Evolutionary conservation across 1,284 basidiomycete genomes (phyloP), one percentile per base, ranked within the genome.

Genomic region (Cutaneotrichosporon cutaneum): DNA sequence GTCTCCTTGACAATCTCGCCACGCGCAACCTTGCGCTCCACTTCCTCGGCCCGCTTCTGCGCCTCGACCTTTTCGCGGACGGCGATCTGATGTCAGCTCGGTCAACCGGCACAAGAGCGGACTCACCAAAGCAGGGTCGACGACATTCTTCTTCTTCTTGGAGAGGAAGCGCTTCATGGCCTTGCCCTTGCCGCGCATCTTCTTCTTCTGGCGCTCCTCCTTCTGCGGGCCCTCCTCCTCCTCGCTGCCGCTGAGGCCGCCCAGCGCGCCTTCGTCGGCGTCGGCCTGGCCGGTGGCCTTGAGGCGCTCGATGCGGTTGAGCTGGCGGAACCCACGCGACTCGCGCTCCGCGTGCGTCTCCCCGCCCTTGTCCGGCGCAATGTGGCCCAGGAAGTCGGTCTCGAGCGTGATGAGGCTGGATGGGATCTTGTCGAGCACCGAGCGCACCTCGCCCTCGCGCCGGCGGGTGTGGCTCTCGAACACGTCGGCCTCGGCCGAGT

Each of bases 381-480:
- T 81, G 21, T 85, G 85, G 26, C 92, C 92, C 35, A 93, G 80
- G 73, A 91, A 86, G 61, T 92, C 88, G 0, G 91, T 87, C 77
- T 97, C 92, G 61, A 98, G 84, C 0, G 90, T 85, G 71, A 99
- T 99, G 81, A 96, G 87, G 67, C 97, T 94, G 4, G 93, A 89
- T 81, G 90, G 90, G 65, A 98, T 89, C 90, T 98, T 99, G 79
- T 99, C 95, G 68, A 99, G 80, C 35, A 99, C 84, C 45, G 83
- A 84, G 74, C 90, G 88, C 67, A 99, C 93, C 78, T 99, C 96
- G 65, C 92, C 84, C 82, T 99, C 96, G 55, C 91, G 83, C 60
- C 93, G 81, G 18, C 89, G 84, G 63, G 86, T 88, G 79, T 86
- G 88, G 69, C 88, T 87, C 79, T 99, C 94, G 81, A 89, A 98